Base-by-base conservation (phyloP, 2,329 filamentous ascomycete species). In the Botrytis byssoidea region DNA sequence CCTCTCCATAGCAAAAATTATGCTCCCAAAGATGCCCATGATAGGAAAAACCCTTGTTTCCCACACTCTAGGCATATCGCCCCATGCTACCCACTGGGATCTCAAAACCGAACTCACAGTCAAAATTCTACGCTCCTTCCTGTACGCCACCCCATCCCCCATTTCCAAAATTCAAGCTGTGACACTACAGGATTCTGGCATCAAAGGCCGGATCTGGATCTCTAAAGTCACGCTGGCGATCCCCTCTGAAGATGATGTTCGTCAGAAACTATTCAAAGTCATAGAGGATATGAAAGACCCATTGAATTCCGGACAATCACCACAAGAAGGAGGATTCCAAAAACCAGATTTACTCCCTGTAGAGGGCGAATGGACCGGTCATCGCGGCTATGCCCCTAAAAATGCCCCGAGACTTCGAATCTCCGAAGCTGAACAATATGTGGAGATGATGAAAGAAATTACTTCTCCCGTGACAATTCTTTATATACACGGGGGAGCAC, bases 131-230 rank as follows among this genome's bases (percentile, higher is more conserved):
- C 91, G 93, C 29, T 88, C 88, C 0, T 85, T 94, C 71, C 81
- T 93, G 68, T 35, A 37, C 25, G 80, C 82, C 25, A 64, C 78
- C 66, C 76, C 74, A 64, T 57, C 78, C 22, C 83, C 84, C 6
- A 83, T 97, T 42, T 84, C 87, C 0, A 86, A 89, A 74, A 83
- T 87, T 9, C 95, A 98, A 82, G 84, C 83, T 59, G 77, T 88
- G 22, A 87, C 88, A 1, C 83, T 88, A 61, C 88, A 85, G 73
- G 91, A 92, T 71, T 87, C 87, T 0, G 89, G 89, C 0, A 85
- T 97, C 79, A 94, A 93, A 80, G 94, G 94, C 6, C 88, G 88
- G 63, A 89, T 96, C 76, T 98, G 95, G 95, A 86, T 97, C 37
- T 91, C 90, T 78, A 92, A 89, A 72, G 90, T 92, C 60, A 88